A percentile compares a stretch with the other conserved stretches of the same genome.
These are phyloP conservation scores for Circinella minor DNA, from an alignment of 371 early-diverging fungal genomes.

Conservation along the genomic window DNA sequence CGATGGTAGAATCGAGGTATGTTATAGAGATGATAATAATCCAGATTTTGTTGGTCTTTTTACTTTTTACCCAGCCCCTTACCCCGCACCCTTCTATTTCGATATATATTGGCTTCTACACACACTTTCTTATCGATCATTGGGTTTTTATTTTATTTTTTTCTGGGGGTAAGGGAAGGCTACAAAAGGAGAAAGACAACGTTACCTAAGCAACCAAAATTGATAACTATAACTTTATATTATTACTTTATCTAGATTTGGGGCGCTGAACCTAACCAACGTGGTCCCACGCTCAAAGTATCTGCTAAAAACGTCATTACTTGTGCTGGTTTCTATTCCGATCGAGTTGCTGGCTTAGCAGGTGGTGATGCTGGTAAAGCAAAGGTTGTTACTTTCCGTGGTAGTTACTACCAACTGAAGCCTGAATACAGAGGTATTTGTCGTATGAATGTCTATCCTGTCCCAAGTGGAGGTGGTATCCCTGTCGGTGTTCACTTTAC, in stretches of 20 bases:
- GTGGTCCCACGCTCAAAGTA: constrained; percentile 49
- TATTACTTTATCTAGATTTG: constrained; percentile 29
- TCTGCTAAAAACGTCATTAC: constrained; percentile 56
- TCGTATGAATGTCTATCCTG: constrained; percentile 55
- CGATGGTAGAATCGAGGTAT: constrained; percentile 44
- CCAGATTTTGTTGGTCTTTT: no score
- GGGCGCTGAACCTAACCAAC: constrained; percentile 52
- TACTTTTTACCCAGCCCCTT: not conserved
- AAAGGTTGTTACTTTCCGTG: constrained; percentile 54
- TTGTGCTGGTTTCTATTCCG: constrained; percentile 56
- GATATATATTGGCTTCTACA: no score
- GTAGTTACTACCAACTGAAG: constrained; percentile 55
- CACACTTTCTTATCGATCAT: no score
- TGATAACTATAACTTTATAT: not conserved
- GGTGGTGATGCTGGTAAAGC: constrained; percentile 47
- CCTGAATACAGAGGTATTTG: constrained; percentile 55
- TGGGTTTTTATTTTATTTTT: no score
- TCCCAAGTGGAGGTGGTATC: constrained; percentile 58
- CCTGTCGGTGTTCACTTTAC: constrained; percentile 57
- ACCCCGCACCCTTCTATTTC: not conserved
- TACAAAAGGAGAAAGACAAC: not conserved
- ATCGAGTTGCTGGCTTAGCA: constrained; percentile 52
- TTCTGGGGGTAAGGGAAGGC: no score
- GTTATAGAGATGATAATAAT: not conserved
- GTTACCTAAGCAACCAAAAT: not conserved